These are phyloP conservation scores for Taphrina flavorubra DNA, from an alignment of 1,139 yeast species.

Conservation along the genomic window DNA sequence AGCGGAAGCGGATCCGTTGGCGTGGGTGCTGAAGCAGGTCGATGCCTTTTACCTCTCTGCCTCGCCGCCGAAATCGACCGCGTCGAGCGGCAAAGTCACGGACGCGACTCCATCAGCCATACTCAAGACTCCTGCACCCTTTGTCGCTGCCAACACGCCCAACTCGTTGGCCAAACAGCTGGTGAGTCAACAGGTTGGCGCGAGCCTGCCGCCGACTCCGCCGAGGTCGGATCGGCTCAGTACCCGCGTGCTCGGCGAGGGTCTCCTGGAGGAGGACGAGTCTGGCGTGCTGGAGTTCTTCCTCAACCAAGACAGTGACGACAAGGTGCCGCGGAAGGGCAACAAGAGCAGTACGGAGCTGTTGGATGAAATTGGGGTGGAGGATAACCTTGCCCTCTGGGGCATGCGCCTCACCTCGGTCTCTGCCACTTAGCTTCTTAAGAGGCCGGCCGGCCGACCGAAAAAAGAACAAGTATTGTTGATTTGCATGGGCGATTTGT, in stretches of 20 bases:
- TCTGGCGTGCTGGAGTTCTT: conserved; percentile 11
- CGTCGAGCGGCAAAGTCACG: conserved; percentile 2
- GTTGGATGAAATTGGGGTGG: conserved; percentile 13
- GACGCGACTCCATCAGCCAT: conserved; percentile 25
- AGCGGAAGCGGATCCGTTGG: conserved; percentile 40
- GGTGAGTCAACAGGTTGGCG: neutral
- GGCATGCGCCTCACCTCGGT: conserved; percentile 16
- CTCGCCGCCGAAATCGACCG: conserved; percentile 4
- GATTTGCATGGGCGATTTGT: no score
- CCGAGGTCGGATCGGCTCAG: conserved; percentile 29
- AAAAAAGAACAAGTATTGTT: no score
- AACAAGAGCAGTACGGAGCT: conserved; percentile 8
- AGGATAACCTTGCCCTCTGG: conserved; percentile 18
- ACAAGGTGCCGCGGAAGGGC: neutral
- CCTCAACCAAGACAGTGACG: conserved; percentile 1
- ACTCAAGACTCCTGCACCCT: conserved; percentile 25
- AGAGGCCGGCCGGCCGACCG: no score
- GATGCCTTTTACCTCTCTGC: conserved; percentile 8
- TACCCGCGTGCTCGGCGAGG: conserved; percentile 23
- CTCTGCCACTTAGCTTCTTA: neutral
- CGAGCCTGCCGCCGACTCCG: conserved; percentile 28
- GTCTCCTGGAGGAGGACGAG: conserved; percentile 15
- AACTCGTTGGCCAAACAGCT: conserved; percentile 16
- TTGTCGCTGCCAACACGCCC: conserved; percentile 36
- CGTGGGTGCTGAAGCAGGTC: conserved; percentile 38